Base-by-base conservation (phyloP, 2,329 filamentous ascomycete species). In the Atkinsonella texensis region DNA sequence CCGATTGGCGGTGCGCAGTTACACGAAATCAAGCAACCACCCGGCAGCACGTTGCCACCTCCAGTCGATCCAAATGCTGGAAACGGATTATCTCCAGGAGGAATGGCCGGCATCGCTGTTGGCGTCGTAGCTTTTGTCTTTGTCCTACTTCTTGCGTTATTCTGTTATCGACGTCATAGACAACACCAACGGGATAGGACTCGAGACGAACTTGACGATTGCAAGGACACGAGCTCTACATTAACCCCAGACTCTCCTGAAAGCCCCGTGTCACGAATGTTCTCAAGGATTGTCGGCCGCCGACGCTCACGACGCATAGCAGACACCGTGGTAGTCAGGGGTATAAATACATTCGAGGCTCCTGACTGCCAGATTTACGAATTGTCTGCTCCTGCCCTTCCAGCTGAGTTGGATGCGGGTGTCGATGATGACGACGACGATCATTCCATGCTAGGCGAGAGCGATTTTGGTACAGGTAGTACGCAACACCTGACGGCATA, bases 291-390 rank as follows among this genome's bases (percentile, higher is more conserved):
- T 31, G 63, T 64, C 6, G 58, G 70, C 10, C 62, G 65, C 17
- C 70, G 64, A 51, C 68, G 60, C 31, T 61, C 63, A 1, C 61
- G 56, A 49, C 66, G 54, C 31, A 52, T 38, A 4, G 55, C 4
- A 38, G 12, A 45, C 12, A 46, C 52, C 13, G 59, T 62, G 23
- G 60, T 31, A 8, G 38, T 62, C 35, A 56, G 61, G 12, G 45
- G 58, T 47, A 56, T 62, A 52, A 56, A 65, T 43, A 61, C 66
- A 43, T 55, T 56, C 18, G 58, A 71, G 60, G 62, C 69, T 45
- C 58, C 67, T 2, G 68, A 70, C 48, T 73, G 75, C 40, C 71
- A 76, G 54, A 70, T 77, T 3, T 77, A 76, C 53, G 76, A 80
- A 57, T 60, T 80, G 59, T 68, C 76, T 1, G 75, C 68, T 5